phyloP scores from a whole-genome alignment of 805 yeast genomes.

The Metschnikowia cubensis region DNA sequence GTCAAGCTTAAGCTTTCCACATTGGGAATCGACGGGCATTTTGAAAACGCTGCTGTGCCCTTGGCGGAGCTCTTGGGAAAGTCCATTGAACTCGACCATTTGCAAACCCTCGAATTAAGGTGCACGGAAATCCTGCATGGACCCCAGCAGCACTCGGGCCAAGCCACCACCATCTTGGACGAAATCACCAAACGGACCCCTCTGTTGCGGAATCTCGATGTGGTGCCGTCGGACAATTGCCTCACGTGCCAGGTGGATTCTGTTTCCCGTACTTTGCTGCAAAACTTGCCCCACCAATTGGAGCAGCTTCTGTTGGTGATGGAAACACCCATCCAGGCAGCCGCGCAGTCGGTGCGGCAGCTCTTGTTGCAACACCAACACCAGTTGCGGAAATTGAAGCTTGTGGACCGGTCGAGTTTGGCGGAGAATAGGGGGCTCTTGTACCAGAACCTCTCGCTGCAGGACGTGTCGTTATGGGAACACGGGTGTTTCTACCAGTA shows the following conservation, averaged over 20 bases:
- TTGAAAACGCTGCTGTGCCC: constrained; percentile 14
- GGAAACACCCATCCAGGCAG: constrained; percentile 8
- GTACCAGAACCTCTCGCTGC: constrained; percentile 3
- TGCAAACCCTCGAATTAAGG: constrained; percentile 15
- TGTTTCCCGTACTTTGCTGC: not conserved
- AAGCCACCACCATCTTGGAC: constrained; percentile 7
- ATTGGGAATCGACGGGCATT: constrained; percentile 23
- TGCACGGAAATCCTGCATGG: constrained; percentile 23
- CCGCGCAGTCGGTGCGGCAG: constrained; percentile 2
- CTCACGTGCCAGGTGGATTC: constrained; percentile 11
- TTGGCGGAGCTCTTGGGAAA: constrained; percentile 9
- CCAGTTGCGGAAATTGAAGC: constrained; percentile 2
- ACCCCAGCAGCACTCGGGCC: constrained; percentile 13
- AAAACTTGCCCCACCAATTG: constrained; percentile 8
- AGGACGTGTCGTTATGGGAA: constrained; percentile 7
- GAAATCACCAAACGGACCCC: constrained; percentile 6
- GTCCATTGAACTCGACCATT: constrained; percentile 14
- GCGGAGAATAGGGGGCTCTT: not conserved
- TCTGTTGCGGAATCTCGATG: constrained; percentile 7
- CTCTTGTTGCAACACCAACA: constrained; percentile 6
- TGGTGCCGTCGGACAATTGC: constrained; percentile 12
- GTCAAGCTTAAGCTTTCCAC: constrained; percentile 7
- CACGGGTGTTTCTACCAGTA: constrained; percentile 10
- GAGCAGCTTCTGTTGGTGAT: constrained; percentile 5
- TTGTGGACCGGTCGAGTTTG: constrained; percentile 7